Percentiles rank a stretch among this genome's conserved stretches.
These are phyloP conservation scores for Scleroderma bovista DNA, from an alignment of 768 basidiomycete genomes.

Conservation along the genomic window DNA sequence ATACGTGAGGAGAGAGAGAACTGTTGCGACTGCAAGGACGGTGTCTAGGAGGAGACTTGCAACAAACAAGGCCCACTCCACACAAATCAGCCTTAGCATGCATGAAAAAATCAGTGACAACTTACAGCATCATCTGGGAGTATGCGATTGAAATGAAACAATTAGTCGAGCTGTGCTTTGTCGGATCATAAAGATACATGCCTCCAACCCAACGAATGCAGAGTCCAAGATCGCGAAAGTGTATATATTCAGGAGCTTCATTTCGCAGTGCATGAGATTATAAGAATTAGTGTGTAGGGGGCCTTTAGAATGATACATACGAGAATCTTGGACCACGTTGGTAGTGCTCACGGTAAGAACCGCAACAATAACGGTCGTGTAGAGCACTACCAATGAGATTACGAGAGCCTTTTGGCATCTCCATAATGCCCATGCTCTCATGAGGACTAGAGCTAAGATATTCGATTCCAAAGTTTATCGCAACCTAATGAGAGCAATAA, in stretches of 20 bases:
- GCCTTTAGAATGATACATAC: not conserved
- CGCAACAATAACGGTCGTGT: constrained; percentile 3
- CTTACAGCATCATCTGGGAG: not conserved
- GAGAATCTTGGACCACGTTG: not conserved
- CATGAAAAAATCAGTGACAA: not conserved
- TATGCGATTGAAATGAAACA: not conserved
- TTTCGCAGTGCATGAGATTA: not conserved
- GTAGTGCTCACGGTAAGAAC: not conserved
- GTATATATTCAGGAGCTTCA: not conserved
- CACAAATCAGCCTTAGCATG: not conserved
- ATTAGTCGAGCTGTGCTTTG: not conserved
- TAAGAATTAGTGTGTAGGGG: not conserved
- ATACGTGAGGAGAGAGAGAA: constrained; percentile 5
- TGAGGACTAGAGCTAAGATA: constrained; percentile 11
- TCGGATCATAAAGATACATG: not conserved
- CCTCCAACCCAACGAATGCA: not conserved
- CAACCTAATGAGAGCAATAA: not conserved
- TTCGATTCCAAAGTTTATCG: not conserved
- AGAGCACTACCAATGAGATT: constrained; percentile 3
- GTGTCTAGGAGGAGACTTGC: constrained; percentile 8
- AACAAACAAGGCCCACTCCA: not conserved
- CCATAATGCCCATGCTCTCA: constrained; percentile 19
- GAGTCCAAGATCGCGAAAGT: not conserved
- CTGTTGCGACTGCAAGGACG: not conserved
- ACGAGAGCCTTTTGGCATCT: constrained; percentile 1